Evolutionary conservation across 2,329 filamentous ascomycete genomes (phyloP), one percentile per base, ranked within the genome.

Genomic region (Cladosporium sp.): DNA sequence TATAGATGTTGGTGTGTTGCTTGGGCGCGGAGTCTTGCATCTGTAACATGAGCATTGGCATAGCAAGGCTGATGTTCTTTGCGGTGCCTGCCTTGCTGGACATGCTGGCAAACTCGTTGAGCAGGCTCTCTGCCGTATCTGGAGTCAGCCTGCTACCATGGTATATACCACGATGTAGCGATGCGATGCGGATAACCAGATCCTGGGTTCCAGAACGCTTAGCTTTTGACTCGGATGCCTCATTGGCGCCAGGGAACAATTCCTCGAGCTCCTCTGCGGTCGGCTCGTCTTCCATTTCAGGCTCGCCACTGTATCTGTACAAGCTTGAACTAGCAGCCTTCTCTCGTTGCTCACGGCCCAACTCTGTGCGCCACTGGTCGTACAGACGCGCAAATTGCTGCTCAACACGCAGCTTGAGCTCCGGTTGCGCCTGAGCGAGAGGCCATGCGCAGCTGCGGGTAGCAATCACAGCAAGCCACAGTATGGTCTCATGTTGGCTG

Each of bases 1-100:
- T 86, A 72, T 99, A 99, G 71, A 99, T 97, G 73, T 96, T 96
- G 77, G 93, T 95, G 39, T 47, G 45, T 19, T 42, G 45, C 20
- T 49, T 51, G 6, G 55, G 25, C 2, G 47, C 25, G 5, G 36
- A 36, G 36, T 57, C 47, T 35, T 57, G 55, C 9, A 57, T 24
- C 20, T 51, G 73, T 64, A 2, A 75, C 67, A 4, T 74, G 73
- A 5, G 73, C 65, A 56, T 67, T 60, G 50, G 63, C 61, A 64
- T 25, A 19, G 59, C 53, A 19, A 51, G 19, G 6, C 19, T 51
- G 45, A 50, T 22, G 17, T 51, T 10, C 6, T 52, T 40, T 4
- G 19, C 48, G 13, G 22, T 40, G 20, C 40, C 39, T 1, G 47
- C 34, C n/a, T 47, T 51, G 17, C 17, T 34, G 5, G 37, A 52